A percentile compares a stretch with the other conserved stretches of the same genome.
Conservation (phyloP, 2,329 filamentous ascomycete species). For the Pestalotiopsis sp. region DNA sequence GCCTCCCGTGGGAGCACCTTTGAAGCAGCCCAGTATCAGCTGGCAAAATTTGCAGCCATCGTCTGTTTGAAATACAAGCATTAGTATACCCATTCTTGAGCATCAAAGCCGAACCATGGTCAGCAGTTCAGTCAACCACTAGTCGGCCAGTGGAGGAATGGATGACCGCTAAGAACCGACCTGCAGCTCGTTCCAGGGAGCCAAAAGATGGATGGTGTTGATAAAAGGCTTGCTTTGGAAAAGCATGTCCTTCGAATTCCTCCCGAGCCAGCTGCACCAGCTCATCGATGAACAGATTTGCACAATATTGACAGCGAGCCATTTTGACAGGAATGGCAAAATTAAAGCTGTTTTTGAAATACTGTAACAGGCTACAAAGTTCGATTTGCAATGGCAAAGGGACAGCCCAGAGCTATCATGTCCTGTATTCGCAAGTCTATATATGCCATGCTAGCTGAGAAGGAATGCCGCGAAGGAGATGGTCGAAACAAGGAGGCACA, state of each 20-base stretch:
- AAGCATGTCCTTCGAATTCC: background rate
- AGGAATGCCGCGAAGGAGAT: too few relatives aligned
- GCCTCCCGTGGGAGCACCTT: background rate
- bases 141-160: too few relatives aligned
- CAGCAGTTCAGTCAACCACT: too few relatives aligned
- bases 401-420: too few relatives aligned
- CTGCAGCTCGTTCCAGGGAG: background rate
- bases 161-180: background rate
- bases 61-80: too few relatives aligned
- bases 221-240: background rate
- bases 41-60: background rate
- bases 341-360: too few relatives aligned
- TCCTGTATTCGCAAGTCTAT: too few relatives aligned
- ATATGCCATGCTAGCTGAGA: too few relatives aligned
- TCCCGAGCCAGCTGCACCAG: background rate
- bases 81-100: too few relatives aligned
- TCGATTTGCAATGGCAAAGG: too few relatives aligned
- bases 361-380: background rate
- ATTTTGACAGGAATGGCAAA: background rate
- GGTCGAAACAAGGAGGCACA: too few relatives aligned
- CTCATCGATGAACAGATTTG: background rate
- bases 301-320: background rate
- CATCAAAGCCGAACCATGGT: too few relatives aligned
- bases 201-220: background rate
- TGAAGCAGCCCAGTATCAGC: background rate